phyloP scores from a whole-genome alignment of 2,329 filamentous ascomycete species.

The Epichloe uncinata region DNA sequence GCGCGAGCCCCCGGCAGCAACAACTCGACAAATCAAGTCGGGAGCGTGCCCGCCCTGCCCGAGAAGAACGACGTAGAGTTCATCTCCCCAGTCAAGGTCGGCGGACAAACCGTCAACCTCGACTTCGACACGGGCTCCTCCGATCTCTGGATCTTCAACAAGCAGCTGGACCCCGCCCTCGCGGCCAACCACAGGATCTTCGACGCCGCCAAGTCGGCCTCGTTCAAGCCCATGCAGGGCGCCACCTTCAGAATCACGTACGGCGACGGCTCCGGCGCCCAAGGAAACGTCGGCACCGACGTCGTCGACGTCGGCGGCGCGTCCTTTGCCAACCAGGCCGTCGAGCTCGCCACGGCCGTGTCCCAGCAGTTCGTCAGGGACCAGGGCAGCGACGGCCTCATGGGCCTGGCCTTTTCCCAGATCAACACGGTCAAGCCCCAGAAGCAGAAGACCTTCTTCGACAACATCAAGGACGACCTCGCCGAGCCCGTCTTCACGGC shows the following conservation, averaged over 20 bases:
- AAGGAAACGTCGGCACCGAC: constrained; percentile 31
- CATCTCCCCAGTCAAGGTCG: constrained; percentile 9
- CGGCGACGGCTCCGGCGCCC: constrained; percentile 29
- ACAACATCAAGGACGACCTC: constrained; percentile 16
- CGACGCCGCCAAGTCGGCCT: constrained; percentile 23
- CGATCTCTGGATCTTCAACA: constrained; percentile 25
- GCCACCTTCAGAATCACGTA: constrained; percentile 30
- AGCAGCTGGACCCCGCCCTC: constrained; percentile 23
- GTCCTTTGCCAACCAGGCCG: constrained; percentile 26
- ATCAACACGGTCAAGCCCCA: constrained; percentile 29
- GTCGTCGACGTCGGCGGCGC: constrained; percentile 28
- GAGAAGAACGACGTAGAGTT: constrained; percentile 8
- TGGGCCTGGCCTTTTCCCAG: constrained; percentile 29
- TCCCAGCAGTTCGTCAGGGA: constrained; percentile 26
- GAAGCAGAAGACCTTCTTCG: constrained; percentile 30
- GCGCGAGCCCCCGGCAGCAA: no score
- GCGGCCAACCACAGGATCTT: constrained; percentile 27
- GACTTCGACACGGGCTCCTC: constrained; percentile 15
- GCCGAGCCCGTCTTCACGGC: constrained; percentile 47
- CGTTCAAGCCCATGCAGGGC: constrained; percentile 23
- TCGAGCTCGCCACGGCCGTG: constrained; percentile 28
- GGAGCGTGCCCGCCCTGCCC: not conserved
- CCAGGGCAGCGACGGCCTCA: constrained; percentile 28
- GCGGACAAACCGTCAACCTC: constrained; percentile 9
- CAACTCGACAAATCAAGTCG: not conserved